Evolutionary conservation across 1,284 basidiomycete genomes (phyloP).

Genomic region (Sanghuangporus weigelae): DNA sequence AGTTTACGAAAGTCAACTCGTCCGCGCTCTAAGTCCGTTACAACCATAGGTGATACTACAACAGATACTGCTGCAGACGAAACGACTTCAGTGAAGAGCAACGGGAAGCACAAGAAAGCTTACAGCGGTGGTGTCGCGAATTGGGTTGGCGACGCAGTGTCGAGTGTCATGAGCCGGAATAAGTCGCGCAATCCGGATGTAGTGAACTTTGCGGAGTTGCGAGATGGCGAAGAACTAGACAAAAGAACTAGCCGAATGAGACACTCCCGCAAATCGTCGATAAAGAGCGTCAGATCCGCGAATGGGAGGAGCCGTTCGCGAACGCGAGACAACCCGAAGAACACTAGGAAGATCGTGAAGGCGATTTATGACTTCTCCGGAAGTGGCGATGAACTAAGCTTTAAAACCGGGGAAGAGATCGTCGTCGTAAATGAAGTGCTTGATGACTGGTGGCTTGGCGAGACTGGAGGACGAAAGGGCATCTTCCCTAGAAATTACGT

Average conservation of each 20-base stretch:
- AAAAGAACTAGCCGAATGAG: constrained; percentile 23
- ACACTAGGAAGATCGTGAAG: constrained; percentile 49
- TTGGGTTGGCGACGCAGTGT: constrained; percentile 61
- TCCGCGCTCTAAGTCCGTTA: constrained; percentile 39
- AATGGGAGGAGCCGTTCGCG: constrained; percentile 26
- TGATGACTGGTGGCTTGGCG: constrained; percentile 84
- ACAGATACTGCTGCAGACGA: constrained; percentile 32
- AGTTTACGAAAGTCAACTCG: constrained; percentile 1
- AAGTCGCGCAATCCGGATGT: constrained; percentile 43
- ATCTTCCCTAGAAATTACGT: constrained; percentile 75
- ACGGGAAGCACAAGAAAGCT: constrained; percentile 29
- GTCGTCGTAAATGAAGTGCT: constrained; percentile 69
- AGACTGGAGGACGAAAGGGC: constrained; percentile 60
- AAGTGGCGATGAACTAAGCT: constrained; percentile 69
- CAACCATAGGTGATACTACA: constrained; percentile 29
- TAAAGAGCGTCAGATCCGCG: constrained; percentile 33
- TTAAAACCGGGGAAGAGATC: constrained; percentile 69
- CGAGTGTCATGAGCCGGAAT: constrained; percentile 48
- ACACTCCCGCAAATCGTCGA: constrained; percentile 25
- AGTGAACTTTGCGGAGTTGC: constrained; percentile 54
- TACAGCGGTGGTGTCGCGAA: constrained; percentile 46
- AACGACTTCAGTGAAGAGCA: constrained; percentile 27
- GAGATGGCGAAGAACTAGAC: constrained; percentile 31
- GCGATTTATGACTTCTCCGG: constrained; percentile 72
- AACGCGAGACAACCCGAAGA: constrained; percentile 28